Base-by-base conservation (phyloP, 768 basidiomycete species). In the Fistulinella prunicolor region DNA sequence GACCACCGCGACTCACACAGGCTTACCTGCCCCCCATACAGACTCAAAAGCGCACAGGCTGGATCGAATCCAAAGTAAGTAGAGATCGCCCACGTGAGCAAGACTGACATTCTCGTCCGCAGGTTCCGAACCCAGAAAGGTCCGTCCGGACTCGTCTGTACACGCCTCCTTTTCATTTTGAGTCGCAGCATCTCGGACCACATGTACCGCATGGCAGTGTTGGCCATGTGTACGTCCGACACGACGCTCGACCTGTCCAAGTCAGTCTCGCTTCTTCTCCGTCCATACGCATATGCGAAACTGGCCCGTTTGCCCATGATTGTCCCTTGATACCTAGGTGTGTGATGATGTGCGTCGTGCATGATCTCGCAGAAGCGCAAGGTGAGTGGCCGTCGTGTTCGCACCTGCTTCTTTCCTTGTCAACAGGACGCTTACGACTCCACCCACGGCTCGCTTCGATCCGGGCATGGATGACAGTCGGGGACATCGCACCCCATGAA, bases 181-280 rank as follows among this genome's bases (percentile, higher is more conserved):
- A n/a, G n/a, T n/a, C 28, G 9, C 50, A 92, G 89, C 55, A 94
- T 97, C 53, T 85, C 92, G 8, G 95, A 98, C 66, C 94, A 97
- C 60, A 97, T 96, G 95, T 90, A 93, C 64, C 76, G 95, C 39
- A 97, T 99, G 95, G 86, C 92, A 2, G 65, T 97, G n/a, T 77
- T 98, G 36, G 85, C 93, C 4, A 85, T 99, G 82, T 87, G 92
- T 51, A 79, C 82, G 6, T 84, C 90, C 0, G 90, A 90, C 59
- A 42, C 69, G n/a, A 75, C 73, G 1, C 76, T 92, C 8, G 87
- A 90, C 64, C 66, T 88, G 22, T 66, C 86, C 58, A 86, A 86
- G 90, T 90, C 50, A 43, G 79, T 61, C 28, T 26, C 10, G 3
- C 9, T 28, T 13, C 24, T 23, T 21, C n/a, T n/a, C n/a, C n/a